A percentile compares a stretch with the other conserved stretches of the same genome.
Evolutionary conservation across 1,284 basidiomycete genomes (phyloP).

Genomic region (Ganoderma lucidum): DNA sequence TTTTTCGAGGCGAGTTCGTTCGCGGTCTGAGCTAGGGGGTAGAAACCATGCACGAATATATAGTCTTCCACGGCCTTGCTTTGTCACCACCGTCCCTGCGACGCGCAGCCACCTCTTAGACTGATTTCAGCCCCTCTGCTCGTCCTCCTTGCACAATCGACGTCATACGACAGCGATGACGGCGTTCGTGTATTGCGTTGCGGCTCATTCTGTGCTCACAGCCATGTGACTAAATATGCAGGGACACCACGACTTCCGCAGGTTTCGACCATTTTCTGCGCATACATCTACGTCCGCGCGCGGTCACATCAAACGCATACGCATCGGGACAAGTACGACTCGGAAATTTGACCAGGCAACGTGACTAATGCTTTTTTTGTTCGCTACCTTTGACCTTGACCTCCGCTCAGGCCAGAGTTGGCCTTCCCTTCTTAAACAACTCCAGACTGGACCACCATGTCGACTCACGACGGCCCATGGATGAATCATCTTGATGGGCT

Average conservation of each 20-base stretch:
- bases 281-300: neutral
- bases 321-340: neutral
- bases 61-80: neutral
- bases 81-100: neutral
- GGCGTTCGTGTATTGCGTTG: neutral
- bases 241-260: neutral
- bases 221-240: neutral
- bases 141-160: neutral
- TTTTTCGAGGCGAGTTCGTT: neutral
- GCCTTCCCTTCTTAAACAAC: neutral
- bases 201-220: too few relatives aligned
- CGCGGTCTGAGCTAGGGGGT: neutral
- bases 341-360: neutral
- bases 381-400: neutral
- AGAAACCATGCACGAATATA: neutral
- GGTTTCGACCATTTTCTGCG: neutral
- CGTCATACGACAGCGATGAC: neutral
- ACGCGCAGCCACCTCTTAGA: neutral
- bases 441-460: neutral
- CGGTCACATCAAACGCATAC: neutral
- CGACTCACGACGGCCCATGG: conserved; percentile 12
- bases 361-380: neutral
- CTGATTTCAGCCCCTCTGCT: neutral
- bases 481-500: conserved; percentile 19
- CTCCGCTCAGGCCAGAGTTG: neutral